phyloP scores from a whole-genome alignment of 805 yeast genomes.

The Middelhovenomyces tepae region DNA sequence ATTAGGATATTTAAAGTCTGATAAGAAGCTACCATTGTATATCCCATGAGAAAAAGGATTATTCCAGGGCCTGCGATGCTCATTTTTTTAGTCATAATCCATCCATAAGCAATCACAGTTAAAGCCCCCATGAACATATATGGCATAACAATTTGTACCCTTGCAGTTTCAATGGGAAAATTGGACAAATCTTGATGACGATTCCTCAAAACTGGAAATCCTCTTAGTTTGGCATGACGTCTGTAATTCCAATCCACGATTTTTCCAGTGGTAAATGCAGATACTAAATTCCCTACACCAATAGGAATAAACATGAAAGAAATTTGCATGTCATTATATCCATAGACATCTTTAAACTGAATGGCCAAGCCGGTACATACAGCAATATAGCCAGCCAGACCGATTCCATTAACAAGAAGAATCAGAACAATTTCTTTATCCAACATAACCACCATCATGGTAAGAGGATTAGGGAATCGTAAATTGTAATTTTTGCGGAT shows the following conservation, averaged over 20 bases:
- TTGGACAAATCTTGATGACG: conserved; percentile 25
- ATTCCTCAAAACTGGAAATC: no score
- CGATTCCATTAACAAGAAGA: conserved; percentile 50
- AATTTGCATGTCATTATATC: conserved; percentile 44
- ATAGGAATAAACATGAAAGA: conserved; percentile 70
- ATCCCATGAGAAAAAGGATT: conserved; percentile 37
- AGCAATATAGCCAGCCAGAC: conserved; percentile 63
- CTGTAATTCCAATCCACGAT: conserved; percentile 45
- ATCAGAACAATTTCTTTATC: conserved; percentile 42
- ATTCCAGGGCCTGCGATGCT: conserved; percentile 52
- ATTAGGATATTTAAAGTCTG: conserved; percentile 51
- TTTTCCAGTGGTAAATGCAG: conserved; percentile 52
- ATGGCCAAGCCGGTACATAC: conserved; percentile 57
- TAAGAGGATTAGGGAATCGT: no score
- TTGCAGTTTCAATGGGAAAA: conserved; percentile 47
- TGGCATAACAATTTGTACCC: conserved; percentile 39
- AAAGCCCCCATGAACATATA: conserved; percentile 33
- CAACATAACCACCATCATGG: no score
- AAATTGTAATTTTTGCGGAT: conserved; percentile 19
- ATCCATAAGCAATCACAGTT: conserved; percentile 52
- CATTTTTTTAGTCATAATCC: conserved; percentile 56
- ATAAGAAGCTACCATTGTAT: conserved; percentile 49
- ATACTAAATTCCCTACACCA: conserved; percentile 56
- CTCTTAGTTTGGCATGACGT: conserved; percentile 17
- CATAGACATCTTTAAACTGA: conserved; percentile 40